Evolutionary conservation across 2,329 filamentous ascomycete genomes (phyloP).

Genomic region (Bipolaris oryzae): DNA sequence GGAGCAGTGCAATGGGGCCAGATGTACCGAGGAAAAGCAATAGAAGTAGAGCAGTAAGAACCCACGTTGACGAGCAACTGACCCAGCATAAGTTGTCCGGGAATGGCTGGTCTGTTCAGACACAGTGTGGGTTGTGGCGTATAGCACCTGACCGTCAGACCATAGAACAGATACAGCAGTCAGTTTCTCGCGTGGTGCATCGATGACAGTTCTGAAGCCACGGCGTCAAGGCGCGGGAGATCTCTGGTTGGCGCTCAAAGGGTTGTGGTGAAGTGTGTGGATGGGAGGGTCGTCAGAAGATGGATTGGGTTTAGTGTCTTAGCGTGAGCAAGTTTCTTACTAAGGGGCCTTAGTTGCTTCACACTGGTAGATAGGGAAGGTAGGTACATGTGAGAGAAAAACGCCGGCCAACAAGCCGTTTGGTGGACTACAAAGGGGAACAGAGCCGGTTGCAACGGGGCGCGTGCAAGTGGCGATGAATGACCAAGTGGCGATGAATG

Average conservation of each 20-base stretch:
- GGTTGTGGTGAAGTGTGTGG: conserved; percentile 28
- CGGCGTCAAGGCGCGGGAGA: conserved; percentile 27
- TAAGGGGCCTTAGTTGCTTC: conserved; percentile 21
- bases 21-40: conserved; percentile 5
- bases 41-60: not conserved
- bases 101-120: not conserved
- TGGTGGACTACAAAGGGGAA: not conserved
- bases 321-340: conserved; percentile 33
- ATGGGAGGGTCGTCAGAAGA: conserved; percentile 20
- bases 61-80: conserved; percentile 8
- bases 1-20: conserved; percentile 16
- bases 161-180: conserved; percentile 16
- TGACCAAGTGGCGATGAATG: not conserved
- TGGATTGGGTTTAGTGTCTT: conserved; percentile 26
- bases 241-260: conserved; percentile 24
- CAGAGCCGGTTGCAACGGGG: not conserved
- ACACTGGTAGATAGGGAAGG: conserved; percentile 6
- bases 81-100: conserved; percentile 6
- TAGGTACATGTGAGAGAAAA: not conserved
- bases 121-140: conserved; percentile 17
- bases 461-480: not conserved
- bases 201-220: conserved; percentile 20
- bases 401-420: not conserved
- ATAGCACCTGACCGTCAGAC: conserved; percentile 18
- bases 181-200: conserved; percentile 14